A percentile compares a stretch with the other conserved stretches of the same genome.
Conservation (phyloP, 306 rosid genomes). For the Arachis hypogaea region DNA sequence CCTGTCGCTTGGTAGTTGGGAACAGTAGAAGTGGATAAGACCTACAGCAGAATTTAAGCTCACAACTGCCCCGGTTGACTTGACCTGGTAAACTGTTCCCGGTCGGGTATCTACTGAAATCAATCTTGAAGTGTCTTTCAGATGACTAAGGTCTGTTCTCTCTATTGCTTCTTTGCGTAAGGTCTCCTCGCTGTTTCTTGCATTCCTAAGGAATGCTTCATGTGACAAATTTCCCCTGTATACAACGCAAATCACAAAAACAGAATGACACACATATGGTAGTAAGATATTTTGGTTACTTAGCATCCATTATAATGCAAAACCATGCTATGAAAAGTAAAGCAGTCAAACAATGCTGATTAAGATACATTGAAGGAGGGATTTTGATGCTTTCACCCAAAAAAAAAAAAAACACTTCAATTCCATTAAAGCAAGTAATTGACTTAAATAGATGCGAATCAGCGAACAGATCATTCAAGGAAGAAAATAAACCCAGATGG, state of each 20-base stretch:
- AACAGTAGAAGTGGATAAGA: conserved; percentile 95
- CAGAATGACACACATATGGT: not conserved
- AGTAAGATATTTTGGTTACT: conserved; percentile 32
- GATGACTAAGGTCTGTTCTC: conserved; percentile 96
- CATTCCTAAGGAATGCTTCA: conserved; percentile 95
- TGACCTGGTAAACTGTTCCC: conserved; percentile 90
- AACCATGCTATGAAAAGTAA: conserved; percentile 29
- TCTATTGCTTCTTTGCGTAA: conserved; percentile 94
- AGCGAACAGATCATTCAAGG: conserved; percentile 28
- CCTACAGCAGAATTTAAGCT: conserved; percentile 99
- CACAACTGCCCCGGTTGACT: conserved; percentile 97
- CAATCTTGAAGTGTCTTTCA: conserved; percentile 85
- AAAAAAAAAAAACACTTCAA: conserved; percentile 2
- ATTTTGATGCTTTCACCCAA: conserved; percentile 1
- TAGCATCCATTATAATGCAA: conserved; percentile 28
- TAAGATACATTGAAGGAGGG: conserved; percentile 15
- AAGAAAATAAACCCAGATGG: conserved; percentile 24
- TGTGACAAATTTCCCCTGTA: conserved; percentile 88
- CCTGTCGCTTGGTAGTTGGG: conserved; percentile 99
- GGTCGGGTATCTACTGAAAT: conserved; percentile 81
- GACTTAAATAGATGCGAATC: conserved; percentile 13
- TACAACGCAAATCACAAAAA: conserved; percentile 29
- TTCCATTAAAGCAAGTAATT: conserved; percentile 19
- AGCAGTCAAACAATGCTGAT: conserved; percentile 12
- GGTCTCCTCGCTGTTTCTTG: conserved; percentile 96